Base-by-base conservation (phyloP, 805 yeast genomes). In the Hanseniaspora occidentalis region DNA sequence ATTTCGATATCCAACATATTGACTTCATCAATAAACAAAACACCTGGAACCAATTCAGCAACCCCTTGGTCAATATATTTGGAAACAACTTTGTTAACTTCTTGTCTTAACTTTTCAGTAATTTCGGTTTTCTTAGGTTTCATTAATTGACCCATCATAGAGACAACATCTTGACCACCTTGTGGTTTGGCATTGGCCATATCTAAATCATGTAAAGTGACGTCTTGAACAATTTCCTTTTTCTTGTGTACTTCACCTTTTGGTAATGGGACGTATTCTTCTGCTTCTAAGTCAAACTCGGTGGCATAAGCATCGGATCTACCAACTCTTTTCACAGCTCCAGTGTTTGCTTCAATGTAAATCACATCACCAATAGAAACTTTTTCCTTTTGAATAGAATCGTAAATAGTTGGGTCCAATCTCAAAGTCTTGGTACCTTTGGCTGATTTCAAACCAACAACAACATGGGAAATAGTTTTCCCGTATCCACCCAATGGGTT, bases 261-360 rank as follows among this genome's bases (percentile, higher is more conserved):
- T 45, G 99, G 99, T 52, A 94, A 71, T 34, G 98, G 96, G 18
- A 92, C 97, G 61, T 92, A 92, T 64, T 92, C 97, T 64, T 94
- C 96, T 21, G 97, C 96, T 70, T 92, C 97, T 45, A 94, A 73
- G 62, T 92, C 99, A 53, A 88, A 92, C 65, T 92, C 99, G 8
- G 98, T 86, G 19, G 98, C 96, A 55, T 86, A 86, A 0, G 96
- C 96, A 61, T 92, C 97, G n/a, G 95, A 83, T 60, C 99, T 75
- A 40, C 99, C 99, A 20, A 92, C 95, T 55, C 97, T 73, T 56
- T 89, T 89, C 31, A 92, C 96, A 18, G 95, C 85, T 33, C 99
- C 99, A 13, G 96, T 89, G 56, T 94, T 89, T 44, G 96, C 84
- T 65, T 92, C 99, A 49, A 92, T 85, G 58, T 94, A 89, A 47